A percentile compares a stretch with the other conserved stretches of the same genome.
phyloP scores from a whole-genome alignment of 345 rosid genomes.

The Acer yangbiense region DNA sequence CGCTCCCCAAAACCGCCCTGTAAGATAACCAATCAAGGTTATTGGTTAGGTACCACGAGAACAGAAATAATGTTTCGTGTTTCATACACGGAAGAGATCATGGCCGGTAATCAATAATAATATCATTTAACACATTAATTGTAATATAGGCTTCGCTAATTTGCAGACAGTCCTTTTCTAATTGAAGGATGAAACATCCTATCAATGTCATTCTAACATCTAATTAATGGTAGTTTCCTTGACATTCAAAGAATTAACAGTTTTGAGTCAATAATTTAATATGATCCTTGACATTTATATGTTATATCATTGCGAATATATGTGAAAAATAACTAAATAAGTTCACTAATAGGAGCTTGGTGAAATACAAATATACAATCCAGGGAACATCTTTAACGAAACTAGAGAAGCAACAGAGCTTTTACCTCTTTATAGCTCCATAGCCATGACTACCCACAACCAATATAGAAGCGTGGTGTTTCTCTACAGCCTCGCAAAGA shows the following conservation, averaged over 20 bases:
- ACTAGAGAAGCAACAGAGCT: background rate
- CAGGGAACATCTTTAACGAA: too few species aligned
- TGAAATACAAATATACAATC: too few species aligned
- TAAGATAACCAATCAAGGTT: background rate
- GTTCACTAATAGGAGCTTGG: too few species aligned
- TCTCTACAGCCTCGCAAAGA: constrained; percentile 87
- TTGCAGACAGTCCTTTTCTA: background rate
- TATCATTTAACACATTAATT: background rate
- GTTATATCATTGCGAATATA: too few species aligned
- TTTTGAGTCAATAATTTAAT: background rate
- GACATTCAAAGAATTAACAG: too few species aligned
- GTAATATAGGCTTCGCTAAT: too few species aligned
- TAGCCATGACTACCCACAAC: constrained; percentile 97
- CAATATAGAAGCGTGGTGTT: constrained; percentile 77
- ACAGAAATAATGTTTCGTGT: background rate
- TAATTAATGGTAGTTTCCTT: background rate
- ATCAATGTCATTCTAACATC: background rate
- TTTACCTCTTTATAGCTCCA: constrained; percentile 91
- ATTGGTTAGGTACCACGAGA: background rate
- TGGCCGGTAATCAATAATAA: too few species aligned
- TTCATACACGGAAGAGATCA: too few species aligned
- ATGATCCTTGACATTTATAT: background rate
- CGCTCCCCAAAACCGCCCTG: constrained; percentile 97
- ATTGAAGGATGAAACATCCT: background rate
- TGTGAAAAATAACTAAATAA: background rate